phyloP scores from a whole-genome alignment of 2,329 filamentous ascomycete genomes.

The Trichoderma sp. region DNA sequence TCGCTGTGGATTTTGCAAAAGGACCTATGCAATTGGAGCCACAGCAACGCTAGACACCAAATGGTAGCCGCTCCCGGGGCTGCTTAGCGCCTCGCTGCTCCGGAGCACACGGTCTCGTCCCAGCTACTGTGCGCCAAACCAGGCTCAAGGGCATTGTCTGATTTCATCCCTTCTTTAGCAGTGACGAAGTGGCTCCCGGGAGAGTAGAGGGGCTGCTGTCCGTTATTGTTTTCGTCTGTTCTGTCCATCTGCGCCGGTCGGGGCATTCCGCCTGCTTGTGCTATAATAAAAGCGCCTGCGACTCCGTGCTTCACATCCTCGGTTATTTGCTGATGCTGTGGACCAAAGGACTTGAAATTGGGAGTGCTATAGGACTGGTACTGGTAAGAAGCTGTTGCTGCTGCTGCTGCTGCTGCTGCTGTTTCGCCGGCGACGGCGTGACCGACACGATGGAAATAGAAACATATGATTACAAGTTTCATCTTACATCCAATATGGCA shows the following conservation, averaged over 20 bases:
- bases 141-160: constrained; percentile 6
- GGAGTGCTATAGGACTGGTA: not conserved
- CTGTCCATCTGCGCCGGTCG: constrained; percentile 4
- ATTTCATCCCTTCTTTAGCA: constrained; percentile 7
- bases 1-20: constrained; percentile 33
- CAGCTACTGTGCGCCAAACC: constrained; percentile 5
- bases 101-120: constrained; percentile 11
- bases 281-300: not conserved
- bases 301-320: constrained; percentile 24
- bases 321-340: constrained; percentile 16
- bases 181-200: constrained; percentile 1
- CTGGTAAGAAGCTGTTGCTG: not conserved
- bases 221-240: not conserved
- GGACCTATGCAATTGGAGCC: constrained; percentile 29
- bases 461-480: constrained; percentile 22
- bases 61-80: constrained; percentile 28
- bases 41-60: constrained; percentile 30
- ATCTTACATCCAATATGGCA: constrained; percentile 2
- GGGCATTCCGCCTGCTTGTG: not conserved
- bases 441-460: constrained; percentile 20
- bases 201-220: constrained; percentile 16
- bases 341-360: constrained; percentile 9
- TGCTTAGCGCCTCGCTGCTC: constrained; percentile 23
- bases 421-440: constrained; percentile 20
- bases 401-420: not conserved